Percentiles rank a stretch among this genome's conserved stretches.
Conservation (phyloP, 2,329 filamentous ascomycete genomes). For the Exophiala sp. region DNA sequence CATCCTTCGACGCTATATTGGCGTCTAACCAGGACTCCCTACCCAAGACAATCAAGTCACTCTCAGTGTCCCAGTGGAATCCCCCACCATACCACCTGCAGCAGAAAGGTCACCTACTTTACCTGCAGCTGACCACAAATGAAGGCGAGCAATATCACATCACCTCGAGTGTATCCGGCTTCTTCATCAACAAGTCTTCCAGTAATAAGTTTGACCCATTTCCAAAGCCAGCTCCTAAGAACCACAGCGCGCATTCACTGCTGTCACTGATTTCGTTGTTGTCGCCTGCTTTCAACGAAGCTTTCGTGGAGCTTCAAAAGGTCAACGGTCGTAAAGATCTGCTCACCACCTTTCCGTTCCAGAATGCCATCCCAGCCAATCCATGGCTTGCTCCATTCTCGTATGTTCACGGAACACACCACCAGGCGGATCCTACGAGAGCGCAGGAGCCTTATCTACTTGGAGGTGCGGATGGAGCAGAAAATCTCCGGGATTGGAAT, state of each 20-base stretch:
- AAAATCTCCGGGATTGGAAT: conserved; percentile 96
- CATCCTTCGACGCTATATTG: conserved; percentile 67
- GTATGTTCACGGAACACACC: conserved; percentile 59
- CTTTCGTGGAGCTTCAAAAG: conserved; percentile 77
- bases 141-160: conserved; percentile 95
- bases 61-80: conserved; percentile 92
- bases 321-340: conserved; percentile 83
- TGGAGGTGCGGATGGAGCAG: conserved; percentile 85
- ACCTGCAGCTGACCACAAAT: conserved; percentile 82
- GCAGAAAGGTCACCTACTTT: conserved; percentile 88
- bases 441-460: conserved; percentile 92
- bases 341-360: conserved; percentile 89
- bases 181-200: conserved; percentile 95
- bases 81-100: conserved; percentile 88
- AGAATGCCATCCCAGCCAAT: conserved; percentile 85
- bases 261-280: conserved; percentile 73
- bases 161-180: conserved; percentile 88
- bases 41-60: conserved; percentile 86
- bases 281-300: conserved; percentile 75
- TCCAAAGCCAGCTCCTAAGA: conserved; percentile 74
- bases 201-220: conserved; percentile 93
- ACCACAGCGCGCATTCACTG: conserved; percentile 76
- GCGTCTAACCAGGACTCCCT: conserved; percentile 63
- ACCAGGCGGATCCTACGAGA: conserved; percentile 79
- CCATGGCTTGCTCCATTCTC: conserved; percentile 80